Conservation (phyloP, 805 yeast genomes). For the Citeromyces nyonsensis region DNA sequence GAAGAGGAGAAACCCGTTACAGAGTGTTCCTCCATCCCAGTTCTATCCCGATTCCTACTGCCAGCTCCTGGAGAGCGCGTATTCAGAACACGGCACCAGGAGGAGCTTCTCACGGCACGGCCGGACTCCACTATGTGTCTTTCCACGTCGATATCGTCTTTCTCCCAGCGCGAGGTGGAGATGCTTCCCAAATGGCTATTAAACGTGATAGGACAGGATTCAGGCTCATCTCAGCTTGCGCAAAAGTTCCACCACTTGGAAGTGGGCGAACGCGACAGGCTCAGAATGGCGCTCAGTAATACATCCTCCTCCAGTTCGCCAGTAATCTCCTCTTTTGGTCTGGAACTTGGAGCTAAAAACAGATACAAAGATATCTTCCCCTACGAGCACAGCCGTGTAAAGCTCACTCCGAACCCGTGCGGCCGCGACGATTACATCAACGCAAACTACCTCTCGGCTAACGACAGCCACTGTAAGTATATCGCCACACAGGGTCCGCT, state of each 20-base stretch:
- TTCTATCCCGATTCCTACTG: constrained; percentile 34
- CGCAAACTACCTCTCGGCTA: constrained; percentile 55
- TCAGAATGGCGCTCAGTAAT: constrained; percentile 27
- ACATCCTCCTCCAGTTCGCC: constrained; percentile 15
- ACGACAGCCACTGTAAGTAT: constrained; percentile 25
- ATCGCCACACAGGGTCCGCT: constrained; percentile 91
- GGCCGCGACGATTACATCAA: constrained; percentile 53
- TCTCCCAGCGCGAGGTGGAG: not conserved
- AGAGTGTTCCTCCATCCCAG: constrained; percentile 7
- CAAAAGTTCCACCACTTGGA: constrained; percentile 55
- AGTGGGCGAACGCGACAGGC: constrained; percentile 49
- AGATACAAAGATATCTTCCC: constrained; percentile 83
- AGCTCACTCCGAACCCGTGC: constrained; percentile 16
- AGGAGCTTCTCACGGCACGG: constrained; percentile 21
- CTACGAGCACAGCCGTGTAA: constrained; percentile 74
- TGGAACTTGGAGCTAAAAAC: constrained; percentile 70
- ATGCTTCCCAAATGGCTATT: constrained; percentile 41
- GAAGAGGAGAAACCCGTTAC: not conserved
- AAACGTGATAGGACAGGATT: constrained; percentile 15
- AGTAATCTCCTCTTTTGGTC: constrained; percentile 45
- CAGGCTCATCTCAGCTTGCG: constrained; percentile 22
- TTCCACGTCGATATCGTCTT: constrained; percentile 7
- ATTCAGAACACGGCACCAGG: constrained; percentile 34
- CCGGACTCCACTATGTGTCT: constrained; percentile 13
- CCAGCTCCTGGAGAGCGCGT: constrained; percentile 28